Base-by-base conservation (phyloP, 164 flowering plant genomes). In the Piper longum region DNA sequence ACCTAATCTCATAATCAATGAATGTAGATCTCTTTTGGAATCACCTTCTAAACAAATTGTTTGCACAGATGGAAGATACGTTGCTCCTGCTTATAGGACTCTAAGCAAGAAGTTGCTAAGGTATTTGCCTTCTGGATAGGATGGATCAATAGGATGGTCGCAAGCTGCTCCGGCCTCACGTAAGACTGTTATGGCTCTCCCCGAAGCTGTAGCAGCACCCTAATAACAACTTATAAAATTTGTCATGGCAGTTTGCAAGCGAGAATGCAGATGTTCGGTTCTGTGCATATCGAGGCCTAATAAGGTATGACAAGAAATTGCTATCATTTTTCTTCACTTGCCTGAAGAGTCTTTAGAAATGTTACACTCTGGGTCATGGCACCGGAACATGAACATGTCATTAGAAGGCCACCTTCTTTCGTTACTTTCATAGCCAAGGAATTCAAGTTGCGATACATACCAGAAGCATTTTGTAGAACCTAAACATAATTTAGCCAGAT, bases 301-400 rank as follows among this genome's bases (percentile, higher is more conserved):
- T 26, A 26, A 26, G 36, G 36, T 26, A 26, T 26, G 36, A 26
- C 36, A 26, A 26, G 36, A 26, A 26, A 26, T 26, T 26, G 36
- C 36, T 26, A 26, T 26, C 36, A 26, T 26, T 26, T 26, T 26
- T 26, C 36, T 26, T 42, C n/a, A 77, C 84, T 73, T 82, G 72
- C 98, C 91, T 90, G 90, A 64, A 93, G 91, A 66, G 71, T 66
- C 14, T 74, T 78, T 66, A 84, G 72, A 78, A 88, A 93, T 71
- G 41, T 84, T 64, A 97, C 97, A 73, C 99, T 93, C 64, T 87
- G 99, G 41, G 97, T 93, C 92, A 93, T 85, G 40, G 97, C 97
- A 69, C 99, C 99, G 16, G 99, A 93, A 78, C 99, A 93, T 0
- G 97, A 93, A 74, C 99, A 93, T 6, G 99, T 93, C 99, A 93